These are phyloP conservation scores for Verticillium klebahnii DNA, from an alignment of 2,329 filamentous ascomycete species.

Conservation along the genomic window DNA sequence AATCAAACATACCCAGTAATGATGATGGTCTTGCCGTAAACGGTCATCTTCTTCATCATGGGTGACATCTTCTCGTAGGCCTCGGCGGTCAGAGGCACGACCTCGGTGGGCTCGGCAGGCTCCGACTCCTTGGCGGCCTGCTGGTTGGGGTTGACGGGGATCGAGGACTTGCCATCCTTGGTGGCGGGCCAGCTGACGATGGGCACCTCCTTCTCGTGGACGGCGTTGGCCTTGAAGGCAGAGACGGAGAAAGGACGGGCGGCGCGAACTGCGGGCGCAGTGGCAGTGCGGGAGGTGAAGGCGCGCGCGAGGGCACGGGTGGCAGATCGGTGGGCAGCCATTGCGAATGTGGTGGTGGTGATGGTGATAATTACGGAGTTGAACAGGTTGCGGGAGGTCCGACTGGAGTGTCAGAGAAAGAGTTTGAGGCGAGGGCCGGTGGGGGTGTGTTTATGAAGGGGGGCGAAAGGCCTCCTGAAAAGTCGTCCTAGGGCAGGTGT, in stretches of 20 bases:
- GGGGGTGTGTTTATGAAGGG: background rate
- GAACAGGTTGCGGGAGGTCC: background rate
- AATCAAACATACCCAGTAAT: constrained; percentile 49
- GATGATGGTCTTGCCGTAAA: constrained; percentile 67
- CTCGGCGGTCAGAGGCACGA: constrained; percentile 47
- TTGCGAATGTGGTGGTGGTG: background rate
- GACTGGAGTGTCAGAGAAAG: background rate
- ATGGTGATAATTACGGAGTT: background rate
- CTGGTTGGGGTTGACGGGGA: constrained; percentile 34
- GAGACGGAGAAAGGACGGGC: constrained; percentile 31
- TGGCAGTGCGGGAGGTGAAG: constrained; percentile 21
- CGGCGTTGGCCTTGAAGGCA: constrained; percentile 31
- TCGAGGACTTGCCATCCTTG: constrained; percentile 52
- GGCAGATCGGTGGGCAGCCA: constrained; percentile 10
- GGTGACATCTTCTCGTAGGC: constrained; percentile 50
- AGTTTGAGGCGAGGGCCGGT: background rate
- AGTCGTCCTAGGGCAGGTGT: background rate
- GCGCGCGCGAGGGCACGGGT: constrained; percentile 17
- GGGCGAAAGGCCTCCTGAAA: background rate
- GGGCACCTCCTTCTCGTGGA: constrained; percentile 53
- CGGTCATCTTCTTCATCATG: constrained; percentile 64
- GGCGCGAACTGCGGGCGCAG: constrained; percentile 16
- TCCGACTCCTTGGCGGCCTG: background rate
- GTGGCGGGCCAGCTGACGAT: constrained; percentile 49
- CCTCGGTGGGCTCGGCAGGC: constrained; percentile 38